Evolutionary conservation across 305 asterid genomes (phyloP).

Genomic region (Fraxinus ornus): DNA sequence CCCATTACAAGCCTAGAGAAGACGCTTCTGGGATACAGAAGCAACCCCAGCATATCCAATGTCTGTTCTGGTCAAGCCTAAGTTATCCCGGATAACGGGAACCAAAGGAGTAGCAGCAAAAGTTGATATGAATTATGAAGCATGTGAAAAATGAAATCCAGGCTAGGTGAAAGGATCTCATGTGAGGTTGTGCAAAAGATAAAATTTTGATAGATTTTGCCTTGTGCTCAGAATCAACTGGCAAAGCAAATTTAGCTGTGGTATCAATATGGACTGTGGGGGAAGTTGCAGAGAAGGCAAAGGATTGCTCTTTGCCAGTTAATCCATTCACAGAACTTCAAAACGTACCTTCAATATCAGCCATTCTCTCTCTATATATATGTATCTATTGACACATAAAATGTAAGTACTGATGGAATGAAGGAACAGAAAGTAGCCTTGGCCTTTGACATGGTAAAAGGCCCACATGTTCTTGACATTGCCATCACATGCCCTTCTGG

Average conservation of each 20-base stretch:
- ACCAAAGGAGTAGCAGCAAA: conserved; percentile 50
- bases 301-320: conserved; percentile 18
- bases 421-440: not conserved
- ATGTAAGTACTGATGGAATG: not conserved
- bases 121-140: conserved; percentile 40
- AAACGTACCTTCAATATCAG: conserved; percentile 9
- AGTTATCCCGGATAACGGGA: conserved; percentile 43
- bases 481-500: not conserved
- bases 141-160: conserved; percentile 44
- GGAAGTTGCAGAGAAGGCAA: conserved; percentile 28
- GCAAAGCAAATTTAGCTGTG: conserved; percentile 31
- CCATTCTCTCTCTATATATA: conserved; percentile 10
- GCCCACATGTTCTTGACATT: not conserved
- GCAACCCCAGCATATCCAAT: conserved; percentile 54
- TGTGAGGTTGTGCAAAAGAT: conserved; percentile 43
- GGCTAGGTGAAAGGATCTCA: conserved; percentile 42
- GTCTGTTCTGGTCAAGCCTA: conserved; percentile 29
- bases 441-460: not conserved
- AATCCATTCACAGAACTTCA: conserved; percentile 13
- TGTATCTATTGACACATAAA: not conserved
- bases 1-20: conserved; percentile 51
- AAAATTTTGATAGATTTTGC: conserved; percentile 36
- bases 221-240: conserved; percentile 45
- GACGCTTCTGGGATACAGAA: conserved; percentile 48
- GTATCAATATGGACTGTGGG: conserved; percentile 27